Evolutionary conservation across 306 rosid species (phyloP).

Genomic region (Gynostemma pentaphyllum): DNA sequence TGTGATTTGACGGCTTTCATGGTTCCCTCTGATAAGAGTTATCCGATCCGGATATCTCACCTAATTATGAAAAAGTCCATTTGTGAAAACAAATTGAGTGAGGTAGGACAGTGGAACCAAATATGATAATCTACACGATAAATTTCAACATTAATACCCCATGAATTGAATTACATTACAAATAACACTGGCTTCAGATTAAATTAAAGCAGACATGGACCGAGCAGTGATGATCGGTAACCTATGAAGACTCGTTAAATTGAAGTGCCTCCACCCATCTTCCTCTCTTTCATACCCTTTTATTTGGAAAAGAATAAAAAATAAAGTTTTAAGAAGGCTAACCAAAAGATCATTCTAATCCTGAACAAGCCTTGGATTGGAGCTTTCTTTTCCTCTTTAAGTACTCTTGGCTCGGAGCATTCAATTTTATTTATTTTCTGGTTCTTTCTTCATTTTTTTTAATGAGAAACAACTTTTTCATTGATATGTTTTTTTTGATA

Average conservation of each 20-base stretch:
- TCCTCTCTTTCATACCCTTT: not conserved
- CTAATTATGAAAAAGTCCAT: constrained; percentile 33
- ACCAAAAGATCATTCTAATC: constrained; percentile 2
- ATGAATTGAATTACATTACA: not conserved
- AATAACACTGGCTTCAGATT: not conserved
- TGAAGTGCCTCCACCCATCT: not conserved
- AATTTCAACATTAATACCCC: not conserved
- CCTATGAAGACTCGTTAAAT: not conserved
- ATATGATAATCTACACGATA: not conserved
- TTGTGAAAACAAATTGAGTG: not conserved
- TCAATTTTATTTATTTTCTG: not conserved
- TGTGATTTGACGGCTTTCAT: constrained; percentile 98
- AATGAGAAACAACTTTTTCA: no score
- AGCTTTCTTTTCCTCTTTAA: not conserved
- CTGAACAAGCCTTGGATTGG: not conserved
- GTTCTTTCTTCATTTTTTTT: not conserved
- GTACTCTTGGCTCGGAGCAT: not conserved
- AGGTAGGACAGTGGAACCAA: not conserved
- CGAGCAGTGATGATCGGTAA: not conserved
- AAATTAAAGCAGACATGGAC: not conserved
- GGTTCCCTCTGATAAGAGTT: constrained; percentile 97
- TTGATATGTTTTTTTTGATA: no score
- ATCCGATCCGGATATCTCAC: constrained; percentile 99
- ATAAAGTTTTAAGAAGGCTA: not conserved
- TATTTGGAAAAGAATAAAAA: not conserved